Evolutionary conservation across 140 eudicot species (phyloP).

Genomic region (Flaveria floridana): DNA sequence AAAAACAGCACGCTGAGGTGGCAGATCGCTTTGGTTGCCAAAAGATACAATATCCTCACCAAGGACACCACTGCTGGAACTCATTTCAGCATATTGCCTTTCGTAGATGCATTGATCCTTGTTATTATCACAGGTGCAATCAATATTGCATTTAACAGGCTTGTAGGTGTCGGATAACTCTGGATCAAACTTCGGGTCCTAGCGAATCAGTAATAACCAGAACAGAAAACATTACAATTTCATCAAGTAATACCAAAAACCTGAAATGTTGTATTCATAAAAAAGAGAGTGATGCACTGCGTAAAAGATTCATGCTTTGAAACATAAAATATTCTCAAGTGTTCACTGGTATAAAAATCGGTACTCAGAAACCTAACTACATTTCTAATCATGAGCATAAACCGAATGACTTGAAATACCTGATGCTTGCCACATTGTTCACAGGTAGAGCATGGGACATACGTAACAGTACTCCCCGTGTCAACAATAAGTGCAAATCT

Average conservation of each 20-base stretch:
- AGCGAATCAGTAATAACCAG: slow-evolving; percentile 21
- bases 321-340: not conserved
- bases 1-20: slow-evolving; percentile 83
- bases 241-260: not conserved
- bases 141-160: slow-evolving; percentile 78
- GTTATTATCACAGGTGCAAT: slow-evolving; percentile 69
- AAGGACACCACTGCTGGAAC: slow-evolving; percentile 95
- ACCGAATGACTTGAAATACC: slow-evolving; percentile 38
- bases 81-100: slow-evolving; percentile 92
- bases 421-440: slow-evolving; percentile 95
- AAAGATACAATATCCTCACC: slow-evolving; percentile 83
- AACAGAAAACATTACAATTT: not conserved
- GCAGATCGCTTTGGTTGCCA: slow-evolving; percentile 84
- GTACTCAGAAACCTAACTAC: not conserved
- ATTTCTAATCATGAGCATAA: not conserved
- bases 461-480: slow-evolving; percentile 95
- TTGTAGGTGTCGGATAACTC: slow-evolving; percentile 67
- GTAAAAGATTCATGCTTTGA: slow-evolving; percentile 11
- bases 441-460: slow-evolving; percentile 92
- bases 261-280: not conserved
- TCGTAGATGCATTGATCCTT: slow-evolving; percentile 74
- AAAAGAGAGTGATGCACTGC: not conserved
- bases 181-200: slow-evolving; percentile 96
- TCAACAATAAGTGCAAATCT: slow-evolving; percentile 85
- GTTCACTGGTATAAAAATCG: too few relatives aligned